phyloP scores from a whole-genome alignment of 352 stramenopile genomes.

The Aphanomyces astaci region DNA sequence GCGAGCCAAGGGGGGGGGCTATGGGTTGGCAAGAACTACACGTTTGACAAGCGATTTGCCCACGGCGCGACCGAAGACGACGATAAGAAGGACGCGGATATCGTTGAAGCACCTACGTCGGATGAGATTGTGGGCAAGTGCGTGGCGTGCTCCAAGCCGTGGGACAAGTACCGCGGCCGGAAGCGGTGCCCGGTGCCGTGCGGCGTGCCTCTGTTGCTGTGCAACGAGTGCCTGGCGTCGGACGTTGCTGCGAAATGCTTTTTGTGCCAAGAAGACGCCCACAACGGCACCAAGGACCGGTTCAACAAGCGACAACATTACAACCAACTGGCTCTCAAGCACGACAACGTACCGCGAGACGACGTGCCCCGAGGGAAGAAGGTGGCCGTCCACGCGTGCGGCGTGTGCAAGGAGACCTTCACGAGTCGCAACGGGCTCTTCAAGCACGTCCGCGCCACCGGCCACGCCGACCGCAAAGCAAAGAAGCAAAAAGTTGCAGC shows the following conservation, averaged over 20 bases:
- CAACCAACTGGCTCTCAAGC: neutral
- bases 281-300: conserved; percentile 37
- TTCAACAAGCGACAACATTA: conserved; percentile 12
- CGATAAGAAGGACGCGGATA: conserved; percentile 26
- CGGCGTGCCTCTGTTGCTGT: conserved; percentile 67
- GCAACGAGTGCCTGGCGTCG: conserved; percentile 45
- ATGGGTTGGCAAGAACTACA: conserved; percentile 67
- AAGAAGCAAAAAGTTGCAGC: neutral
- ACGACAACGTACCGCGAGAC: neutral
- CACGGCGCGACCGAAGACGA: neutral
- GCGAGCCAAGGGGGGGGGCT: conserved; percentile 42
- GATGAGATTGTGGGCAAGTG: conserved; percentile 65
- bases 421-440: conserved; percentile 3
- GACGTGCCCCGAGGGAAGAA: neutral
- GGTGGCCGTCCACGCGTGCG: neutral
- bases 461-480: conserved; percentile 6
- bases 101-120: too few species aligned
- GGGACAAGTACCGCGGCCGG: conserved; percentile 67
- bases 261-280: conserved; percentile 39
- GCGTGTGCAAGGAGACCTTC: neutral
- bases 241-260: conserved; percentile 34
- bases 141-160: conserved; percentile 44
- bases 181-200: conserved; percentile 60
- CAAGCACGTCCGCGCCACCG: conserved; percentile 5
- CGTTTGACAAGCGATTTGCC: conserved; percentile 44